These are phyloP conservation scores for Colletotrichum chlorophyti DNA, from an alignment of 2,329 filamentous ascomycete species.

Conservation along the genomic window DNA sequence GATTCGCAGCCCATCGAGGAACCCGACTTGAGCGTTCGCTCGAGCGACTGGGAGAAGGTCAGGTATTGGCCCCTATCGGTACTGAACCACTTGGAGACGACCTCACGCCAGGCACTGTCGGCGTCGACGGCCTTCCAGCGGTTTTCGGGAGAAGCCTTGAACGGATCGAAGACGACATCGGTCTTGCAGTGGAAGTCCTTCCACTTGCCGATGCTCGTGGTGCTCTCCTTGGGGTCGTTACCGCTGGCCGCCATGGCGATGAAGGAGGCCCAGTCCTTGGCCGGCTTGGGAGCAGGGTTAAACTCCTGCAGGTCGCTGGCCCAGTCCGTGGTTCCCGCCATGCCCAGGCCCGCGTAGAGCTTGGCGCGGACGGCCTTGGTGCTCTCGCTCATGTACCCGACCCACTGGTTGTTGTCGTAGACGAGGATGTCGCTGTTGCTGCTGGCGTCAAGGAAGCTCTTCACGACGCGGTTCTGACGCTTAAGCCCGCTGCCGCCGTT, in stretches of 20 bases:
- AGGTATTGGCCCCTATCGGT: conserved; percentile 10
- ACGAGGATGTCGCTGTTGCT: conserved; percentile 30
- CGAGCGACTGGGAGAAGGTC: conserved; percentile 30
- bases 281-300: neutral
- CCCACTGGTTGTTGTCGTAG: conserved; percentile 32
- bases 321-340: conserved; percentile 32
- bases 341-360: conserved; percentile 8
- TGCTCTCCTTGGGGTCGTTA: neutral
- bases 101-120: conserved; percentile 36
- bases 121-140: conserved; percentile 36
- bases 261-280: conserved; percentile 26
- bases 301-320: conserved; percentile 30
- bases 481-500: neutral
- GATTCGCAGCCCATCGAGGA: neutral
- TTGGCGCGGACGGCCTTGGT: conserved; percentile 16
- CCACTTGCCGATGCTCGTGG: conserved; percentile 27
- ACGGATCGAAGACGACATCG: neutral
- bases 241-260: conserved; percentile 9
- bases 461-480: conserved; percentile 11
- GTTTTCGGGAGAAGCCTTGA: conserved; percentile 10
- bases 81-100: conserved; percentile 32
- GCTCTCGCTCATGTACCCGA: conserved; percentile 32
- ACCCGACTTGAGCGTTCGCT: neutral
- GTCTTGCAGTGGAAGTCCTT: neutral
- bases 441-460: conserved; percentile 31